Conservation (phyloP, 495 filamentous ascomycete genomes). For the Aspergillus sclerotiicarbonarius region DNA sequence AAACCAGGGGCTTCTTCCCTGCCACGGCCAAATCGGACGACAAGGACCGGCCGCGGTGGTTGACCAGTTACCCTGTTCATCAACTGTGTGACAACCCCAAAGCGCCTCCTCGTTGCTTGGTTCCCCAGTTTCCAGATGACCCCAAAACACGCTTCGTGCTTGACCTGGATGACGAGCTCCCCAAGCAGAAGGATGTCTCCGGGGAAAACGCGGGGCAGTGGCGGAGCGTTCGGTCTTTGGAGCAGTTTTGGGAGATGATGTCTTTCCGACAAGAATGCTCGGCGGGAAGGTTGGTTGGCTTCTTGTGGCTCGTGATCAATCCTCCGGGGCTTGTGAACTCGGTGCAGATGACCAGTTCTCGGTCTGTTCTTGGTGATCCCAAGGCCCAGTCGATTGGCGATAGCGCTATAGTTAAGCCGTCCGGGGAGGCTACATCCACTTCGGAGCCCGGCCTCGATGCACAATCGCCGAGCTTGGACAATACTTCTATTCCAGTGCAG, state of each 20-base stretch:
- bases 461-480: no score
- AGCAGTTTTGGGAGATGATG: conserved; percentile 99
- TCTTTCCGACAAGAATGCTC: conserved; percentile 94
- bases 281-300: conserved; percentile 84
- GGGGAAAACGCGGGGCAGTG: conserved; percentile 60
- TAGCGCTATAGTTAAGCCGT: no score
- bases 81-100: conserved; percentile 53
- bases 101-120: conserved; percentile 77
- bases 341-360: conserved; percentile 37
- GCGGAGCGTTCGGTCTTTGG: conserved; percentile 76
- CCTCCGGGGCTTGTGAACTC: conserved; percentile 44
- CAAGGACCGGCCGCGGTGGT: conserved; percentile 47
- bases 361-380: conserved; percentile 7
- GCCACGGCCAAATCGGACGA: conserved; percentile 37
- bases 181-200: conserved; percentile 34
- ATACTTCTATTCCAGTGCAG: neutral
- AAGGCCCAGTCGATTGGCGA: conserved; percentile 6
- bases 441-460: no score
- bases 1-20: conserved; percentile 66
- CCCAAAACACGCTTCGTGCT: conserved; percentile 90
- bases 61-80: conserved; percentile 61
- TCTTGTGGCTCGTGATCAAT: conserved; percentile 86
- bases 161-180: conserved; percentile 79
- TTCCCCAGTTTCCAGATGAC: conserved; percentile 92
- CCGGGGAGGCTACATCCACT: neutral